Base-by-base conservation (phyloP, 1,139 yeast genomes). In the Scheffersomyces cryptocercus region DNA sequence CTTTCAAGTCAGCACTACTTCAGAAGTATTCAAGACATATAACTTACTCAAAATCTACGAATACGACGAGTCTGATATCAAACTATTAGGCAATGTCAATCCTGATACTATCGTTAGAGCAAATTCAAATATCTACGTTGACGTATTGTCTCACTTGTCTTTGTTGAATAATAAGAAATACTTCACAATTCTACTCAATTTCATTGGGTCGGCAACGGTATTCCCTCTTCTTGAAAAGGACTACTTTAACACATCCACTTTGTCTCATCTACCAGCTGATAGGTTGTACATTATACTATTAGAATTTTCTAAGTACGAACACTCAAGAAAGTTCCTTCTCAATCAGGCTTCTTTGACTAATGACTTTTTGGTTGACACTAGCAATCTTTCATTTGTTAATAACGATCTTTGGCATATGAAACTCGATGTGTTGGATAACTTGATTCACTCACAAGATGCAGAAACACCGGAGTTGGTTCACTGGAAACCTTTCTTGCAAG, bases 121-220 rank as follows among this genome's bases (percentile, higher is more conserved):
- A 3, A 43, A 45, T 29, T 40, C 40, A 3, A 28, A 43, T 7
- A 42, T 47, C 10, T 46, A 46, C 40, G 44, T 39, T 4, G 55
- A 35, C 48, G 61, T 33, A 42, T 54, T 43, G 50, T 46, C 10
- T 55, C 57, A 43, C 40, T 58, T 30, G 14, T 59, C 39, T 48
- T 44, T 16, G 42, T 56, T 35, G 43, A 55, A 24, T 54, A 46
- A 57, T 28, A 54, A 50, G 44, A 15, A 31, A 9, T 67, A 59
- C 45, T 64, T 69, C 37, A 53, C 64, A 1, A 61, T 70, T 14
- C 50, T 71, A 3, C 50, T 69, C 35, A 68, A 69, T 42, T 44
- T 67, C 20, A 50, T 67, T 5, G 56, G 52, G 5, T 55, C 55
- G 7, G 40, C 53, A 11, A 30, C 39, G 0, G 41, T 61, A 5